These are phyloP conservation scores for Apiotrichum sp. DNA, from an alignment of 1,284 basidiomycete genomes.

Conservation along the genomic window DNA sequence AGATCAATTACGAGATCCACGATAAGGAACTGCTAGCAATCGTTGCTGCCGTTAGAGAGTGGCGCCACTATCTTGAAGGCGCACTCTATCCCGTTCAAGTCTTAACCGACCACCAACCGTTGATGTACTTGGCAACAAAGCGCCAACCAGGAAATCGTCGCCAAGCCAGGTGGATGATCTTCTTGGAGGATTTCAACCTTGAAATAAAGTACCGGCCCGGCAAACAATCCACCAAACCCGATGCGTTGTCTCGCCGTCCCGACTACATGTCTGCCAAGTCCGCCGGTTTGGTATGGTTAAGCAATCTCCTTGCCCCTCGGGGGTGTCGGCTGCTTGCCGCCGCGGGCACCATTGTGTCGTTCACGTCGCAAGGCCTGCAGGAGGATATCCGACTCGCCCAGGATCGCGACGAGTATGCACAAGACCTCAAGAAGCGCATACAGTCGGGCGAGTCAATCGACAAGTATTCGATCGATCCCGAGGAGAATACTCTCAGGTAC, in stretches of 20 bases:
- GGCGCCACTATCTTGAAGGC: constrained; percentile 48
- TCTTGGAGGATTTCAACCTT: constrained; percentile 47
- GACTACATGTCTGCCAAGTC: no score
- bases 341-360: no score
- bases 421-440: constrained; percentile 14
- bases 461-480: background rate
- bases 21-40: constrained; percentile 53
- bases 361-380: no score
- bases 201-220: constrained; percentile 20
- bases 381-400: no score
- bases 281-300: no score
- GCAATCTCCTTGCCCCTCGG: no score
- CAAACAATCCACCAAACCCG: no score
- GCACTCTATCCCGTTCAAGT: constrained; percentile 30
- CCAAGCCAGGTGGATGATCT: constrained; percentile 49
- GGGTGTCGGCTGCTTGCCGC: no score
- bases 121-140: constrained; percentile 47
- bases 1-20: constrained; percentile 48
- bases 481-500: background rate
- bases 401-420: no score
- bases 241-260: no score
- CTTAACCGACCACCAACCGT: constrained; percentile 50
- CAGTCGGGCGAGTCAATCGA: background rate
- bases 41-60: constrained; percentile 45
- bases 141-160: constrained; percentile 44